These are phyloP conservation scores for Eimeria acervulina DNA, from an alignment of 169 alveolate species.

Conservation along the genomic window DNA sequence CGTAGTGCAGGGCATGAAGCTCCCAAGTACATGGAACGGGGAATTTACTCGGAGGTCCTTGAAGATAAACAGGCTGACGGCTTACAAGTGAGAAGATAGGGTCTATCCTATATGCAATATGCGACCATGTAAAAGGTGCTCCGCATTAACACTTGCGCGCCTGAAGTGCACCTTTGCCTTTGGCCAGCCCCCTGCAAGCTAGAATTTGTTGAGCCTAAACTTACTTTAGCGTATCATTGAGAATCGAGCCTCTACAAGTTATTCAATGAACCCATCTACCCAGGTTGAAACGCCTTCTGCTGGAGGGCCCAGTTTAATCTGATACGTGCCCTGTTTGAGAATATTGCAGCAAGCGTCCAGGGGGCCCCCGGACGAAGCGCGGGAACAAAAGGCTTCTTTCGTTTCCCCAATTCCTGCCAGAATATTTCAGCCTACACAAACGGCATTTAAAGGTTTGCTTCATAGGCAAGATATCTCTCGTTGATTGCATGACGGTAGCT, in stretches of 20 bases:
- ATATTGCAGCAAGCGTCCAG: conserved; percentile 62
- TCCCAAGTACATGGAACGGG: conserved; percentile 37
- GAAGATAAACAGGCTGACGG: background rate
- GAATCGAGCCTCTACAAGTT: background rate
- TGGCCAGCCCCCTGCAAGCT: background rate
- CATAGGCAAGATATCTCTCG: too few relatives aligned
- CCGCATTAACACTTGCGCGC: background rate
- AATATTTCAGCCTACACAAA: conserved; percentile 28
- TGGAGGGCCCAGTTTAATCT: background rate
- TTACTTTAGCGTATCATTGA: background rate
- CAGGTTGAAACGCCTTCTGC: background rate
- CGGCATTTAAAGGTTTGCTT: conserved; percentile 44
- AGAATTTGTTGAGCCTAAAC: background rate
- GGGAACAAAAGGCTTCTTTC: conserved; percentile 29
- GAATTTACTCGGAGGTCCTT: conserved; percentile 68
- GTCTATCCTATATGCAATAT: background rate
- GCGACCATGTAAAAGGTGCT: background rate
- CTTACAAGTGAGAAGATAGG: conserved; percentile 26
- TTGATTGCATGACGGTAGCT: background rate
- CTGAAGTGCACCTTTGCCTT: background rate
- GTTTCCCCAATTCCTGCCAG: conserved; percentile 57
- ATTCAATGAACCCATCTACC: background rate
- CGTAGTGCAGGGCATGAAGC: background rate
- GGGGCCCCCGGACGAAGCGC: conserved; percentile 73
- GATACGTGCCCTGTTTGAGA: background rate